These are phyloP conservation scores for Anthracocystis panici-leucophaei DNA, from an alignment of 1,284 basidiomycete genomes.

Conservation along the genomic window DNA sequence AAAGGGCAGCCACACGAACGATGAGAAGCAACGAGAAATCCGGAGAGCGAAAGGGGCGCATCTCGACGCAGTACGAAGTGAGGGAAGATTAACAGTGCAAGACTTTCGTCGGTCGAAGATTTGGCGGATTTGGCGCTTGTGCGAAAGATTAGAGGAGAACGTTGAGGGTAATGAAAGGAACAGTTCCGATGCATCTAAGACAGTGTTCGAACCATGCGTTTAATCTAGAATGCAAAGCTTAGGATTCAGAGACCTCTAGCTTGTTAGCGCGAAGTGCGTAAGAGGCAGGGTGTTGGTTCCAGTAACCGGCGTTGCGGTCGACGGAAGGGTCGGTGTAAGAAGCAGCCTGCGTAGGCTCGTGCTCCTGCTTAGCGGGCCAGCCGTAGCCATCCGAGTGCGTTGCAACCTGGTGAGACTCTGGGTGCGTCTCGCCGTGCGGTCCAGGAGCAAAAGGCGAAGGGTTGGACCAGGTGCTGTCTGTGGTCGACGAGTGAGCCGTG, in stretches of 20 bases:
- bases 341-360: constrained; percentile 72
- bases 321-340: constrained; percentile 31
- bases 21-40: not conserved
- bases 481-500: constrained; percentile 33
- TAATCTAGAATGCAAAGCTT: not conserved
- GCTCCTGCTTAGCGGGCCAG: constrained; percentile 66
- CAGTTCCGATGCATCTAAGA: constrained; percentile 11
- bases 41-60: not conserved
- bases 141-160: constrained; percentile 10
- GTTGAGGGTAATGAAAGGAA: not conserved
- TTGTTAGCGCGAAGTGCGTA: constrained; percentile 33
- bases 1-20: no score
- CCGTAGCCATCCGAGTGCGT: constrained; percentile 43
- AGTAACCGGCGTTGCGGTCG: constrained; percentile 41
- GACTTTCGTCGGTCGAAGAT: constrained; percentile 9
- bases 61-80: constrained; percentile 21
- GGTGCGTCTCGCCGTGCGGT: constrained; percentile 43
- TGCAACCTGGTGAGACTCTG: constrained; percentile 29
- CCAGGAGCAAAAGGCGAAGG: constrained; percentile 46
- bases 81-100: not conserved
- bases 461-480: constrained; percentile 47
- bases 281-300: constrained; percentile 44
- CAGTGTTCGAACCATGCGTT: not conserved
- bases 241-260: constrained; percentile 44
- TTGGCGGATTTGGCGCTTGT: constrained; percentile 2